A percentile compares a stretch with the other conserved stretches of the same genome.
Evolutionary conservation across 176 grass and related monocot species (phyloP).

Genomic region (Melocanna baccifera): DNA sequence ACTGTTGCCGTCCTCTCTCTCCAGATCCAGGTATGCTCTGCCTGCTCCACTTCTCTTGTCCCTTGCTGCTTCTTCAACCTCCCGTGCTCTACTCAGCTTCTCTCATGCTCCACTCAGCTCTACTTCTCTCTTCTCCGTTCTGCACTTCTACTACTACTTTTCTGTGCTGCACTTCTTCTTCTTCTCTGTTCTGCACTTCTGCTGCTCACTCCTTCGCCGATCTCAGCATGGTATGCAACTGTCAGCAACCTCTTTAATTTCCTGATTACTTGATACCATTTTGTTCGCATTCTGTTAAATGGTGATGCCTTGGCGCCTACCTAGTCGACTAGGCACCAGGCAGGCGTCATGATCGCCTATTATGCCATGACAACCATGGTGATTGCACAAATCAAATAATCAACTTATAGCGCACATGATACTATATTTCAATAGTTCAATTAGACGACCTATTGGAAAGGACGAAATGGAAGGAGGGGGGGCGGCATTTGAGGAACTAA

Average conservation of each 20-base stretch:
- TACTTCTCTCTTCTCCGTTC: background rate
- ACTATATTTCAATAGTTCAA: constrained; percentile 4
- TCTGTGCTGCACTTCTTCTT: background rate
- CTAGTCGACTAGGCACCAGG: background rate
- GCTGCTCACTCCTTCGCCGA: background rate
- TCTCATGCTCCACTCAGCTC: background rate
- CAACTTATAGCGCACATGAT: constrained; percentile 1
- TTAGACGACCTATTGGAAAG: constrained; percentile 26
- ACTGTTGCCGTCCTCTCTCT: background rate
- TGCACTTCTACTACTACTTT: background rate
- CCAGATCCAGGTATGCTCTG: background rate
- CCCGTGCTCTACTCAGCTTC: background rate
- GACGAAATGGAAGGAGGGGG: background rate
- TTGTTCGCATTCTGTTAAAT: background rate
- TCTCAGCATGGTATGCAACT: background rate
- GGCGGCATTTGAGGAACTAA: background rate
- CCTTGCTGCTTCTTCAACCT: background rate
- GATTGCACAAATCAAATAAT: background rate
- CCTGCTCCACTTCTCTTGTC: background rate
- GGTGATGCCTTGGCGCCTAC: background rate
- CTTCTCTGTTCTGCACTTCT: background rate
- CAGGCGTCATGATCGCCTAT: background rate
- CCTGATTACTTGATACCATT: background rate
- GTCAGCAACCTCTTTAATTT: background rate
- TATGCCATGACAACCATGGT: background rate